Percentiles rank a stretch among this genome's conserved stretches.
These are phyloP conservation scores for Chalciporus chontae DNA, from an alignment of 768 basidiomycete genomes.

Conservation along the genomic window DNA sequence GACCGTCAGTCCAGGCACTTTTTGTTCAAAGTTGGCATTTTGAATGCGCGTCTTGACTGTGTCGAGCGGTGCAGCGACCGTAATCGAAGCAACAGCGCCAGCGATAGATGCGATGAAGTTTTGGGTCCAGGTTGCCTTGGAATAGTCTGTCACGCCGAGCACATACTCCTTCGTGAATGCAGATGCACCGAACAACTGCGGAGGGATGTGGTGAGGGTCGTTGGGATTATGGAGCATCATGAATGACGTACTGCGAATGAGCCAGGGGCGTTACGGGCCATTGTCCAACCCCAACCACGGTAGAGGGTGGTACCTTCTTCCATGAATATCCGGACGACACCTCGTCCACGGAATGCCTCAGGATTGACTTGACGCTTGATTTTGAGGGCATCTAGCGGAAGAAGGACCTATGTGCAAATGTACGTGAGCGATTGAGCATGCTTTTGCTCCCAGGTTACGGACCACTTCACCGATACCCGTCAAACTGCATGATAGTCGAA, in stretches of 20 bases:
- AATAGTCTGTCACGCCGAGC: constrained; percentile 86
- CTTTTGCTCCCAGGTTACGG: constrained; percentile 15
- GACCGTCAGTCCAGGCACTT: constrained; percentile 76
- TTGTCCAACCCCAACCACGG: constrained; percentile 98
- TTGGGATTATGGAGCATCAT: not conserved
- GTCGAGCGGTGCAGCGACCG: constrained; percentile 93
- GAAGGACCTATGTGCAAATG: constrained; percentile 57
- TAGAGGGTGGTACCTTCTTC: constrained; percentile 93
- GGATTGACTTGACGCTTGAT: constrained; percentile 99
- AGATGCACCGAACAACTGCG: constrained; percentile 93
- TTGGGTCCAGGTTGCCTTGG: constrained; percentile 92
- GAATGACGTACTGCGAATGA: constrained; percentile 77
- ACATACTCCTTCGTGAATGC: constrained; percentile 87
- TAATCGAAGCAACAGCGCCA: constrained; percentile 93
- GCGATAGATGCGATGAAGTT: constrained; percentile 96
- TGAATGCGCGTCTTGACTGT: constrained; percentile 97
- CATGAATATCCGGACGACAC: constrained; percentile 80
- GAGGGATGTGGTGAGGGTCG: not conserved
- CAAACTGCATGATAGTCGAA: constrained; percentile 37
- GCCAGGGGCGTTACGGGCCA: constrained; percentile 96
- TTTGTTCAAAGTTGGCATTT: constrained; percentile 93
- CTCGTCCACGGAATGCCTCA: constrained; percentile 95
- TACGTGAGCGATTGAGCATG: no score
- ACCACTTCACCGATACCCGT: constrained; percentile 94
- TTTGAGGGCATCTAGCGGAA: constrained; percentile 95